phyloP scores from a whole-genome alignment of 2,329 filamentous ascomycete genomes.

The Phyllosticta citriasiana region DNA sequence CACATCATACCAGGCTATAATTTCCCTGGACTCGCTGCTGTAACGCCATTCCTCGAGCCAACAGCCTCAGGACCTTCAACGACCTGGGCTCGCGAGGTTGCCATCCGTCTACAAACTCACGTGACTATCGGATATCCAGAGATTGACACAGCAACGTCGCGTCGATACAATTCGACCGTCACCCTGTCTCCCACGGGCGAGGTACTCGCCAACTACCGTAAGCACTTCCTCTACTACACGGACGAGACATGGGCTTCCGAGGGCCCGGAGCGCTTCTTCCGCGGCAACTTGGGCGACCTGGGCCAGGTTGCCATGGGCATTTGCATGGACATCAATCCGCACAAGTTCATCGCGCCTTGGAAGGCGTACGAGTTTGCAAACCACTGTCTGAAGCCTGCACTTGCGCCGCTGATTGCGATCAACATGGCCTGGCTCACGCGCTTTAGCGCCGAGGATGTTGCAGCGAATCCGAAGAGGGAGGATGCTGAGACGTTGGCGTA shows the following conservation, averaged over 20 bases:
- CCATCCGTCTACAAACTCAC: slow-evolving; percentile 55
- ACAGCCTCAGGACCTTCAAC: slow-evolving; percentile 56
- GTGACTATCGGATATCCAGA: slow-evolving; percentile 71
- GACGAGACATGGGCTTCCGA: slow-evolving; percentile 55
- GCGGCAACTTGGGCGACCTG: slow-evolving; percentile 24
- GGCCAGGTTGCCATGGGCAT: slow-evolving; percentile 31
- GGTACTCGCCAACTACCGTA: slow-evolving; percentile 52
- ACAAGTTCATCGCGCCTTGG: slow-evolving; percentile 50
- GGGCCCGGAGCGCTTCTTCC: slow-evolving; percentile 32
- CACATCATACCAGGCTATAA: slow-evolving; percentile 53
- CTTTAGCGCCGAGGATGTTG: slow-evolving; percentile 38
- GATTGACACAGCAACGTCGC: slow-evolving; percentile 17
- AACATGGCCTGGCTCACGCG: slow-evolving; percentile 70
- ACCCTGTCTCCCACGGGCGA: slow-evolving; percentile 45
- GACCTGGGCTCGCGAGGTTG: slow-evolving; percentile 59
- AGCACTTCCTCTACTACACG: slow-evolving; percentile 56
- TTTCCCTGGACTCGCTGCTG: slow-evolving; percentile 59
- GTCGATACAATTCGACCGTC: slow-evolving; percentile 48
- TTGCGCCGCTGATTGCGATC: slow-evolving; percentile 54
- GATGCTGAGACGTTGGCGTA: slow-evolving; percentile 67
- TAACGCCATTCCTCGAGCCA: slow-evolving; percentile 58
- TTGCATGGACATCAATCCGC: slow-evolving; percentile 55
- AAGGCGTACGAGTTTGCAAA: slow-evolving; percentile 47
- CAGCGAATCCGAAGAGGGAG: slow-evolving; percentile 42
- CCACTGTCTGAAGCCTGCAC: slow-evolving; percentile 44